Conservation (phyloP, 306 rosid species). For the Vigna nakashimae region DNA sequence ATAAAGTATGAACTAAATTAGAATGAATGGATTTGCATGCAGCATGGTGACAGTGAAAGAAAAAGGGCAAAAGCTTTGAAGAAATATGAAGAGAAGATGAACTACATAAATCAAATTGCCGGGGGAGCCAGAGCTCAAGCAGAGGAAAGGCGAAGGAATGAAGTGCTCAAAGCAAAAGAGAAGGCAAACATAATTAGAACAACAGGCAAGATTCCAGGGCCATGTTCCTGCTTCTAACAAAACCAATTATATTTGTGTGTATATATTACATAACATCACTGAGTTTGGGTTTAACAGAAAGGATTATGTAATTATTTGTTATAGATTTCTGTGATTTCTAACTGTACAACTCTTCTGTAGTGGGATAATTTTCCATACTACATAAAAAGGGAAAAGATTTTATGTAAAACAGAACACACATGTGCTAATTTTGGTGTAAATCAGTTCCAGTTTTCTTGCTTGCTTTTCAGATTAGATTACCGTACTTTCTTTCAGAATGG, state of each 20-base stretch:
- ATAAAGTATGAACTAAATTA: too few species aligned
- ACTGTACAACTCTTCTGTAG: slow-evolving; percentile 8
- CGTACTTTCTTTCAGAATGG: neutral
- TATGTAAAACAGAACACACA: neutral
- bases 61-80: slow-evolving; percentile 52
- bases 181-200: slow-evolving; percentile 66
- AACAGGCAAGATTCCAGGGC: slow-evolving; percentile 67
- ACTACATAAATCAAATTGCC: slow-evolving; percentile 56
- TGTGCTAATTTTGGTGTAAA: slow-evolving; percentile 13
- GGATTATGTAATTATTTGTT: slow-evolving; percentile 40
- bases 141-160: slow-evolving; percentile 52
- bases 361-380: neutral
- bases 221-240: slow-evolving; percentile 68
- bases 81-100: slow-evolving; percentile 46
- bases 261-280: neutral
- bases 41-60: slow-evolving; percentile 47
- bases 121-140: slow-evolving; percentile 74
- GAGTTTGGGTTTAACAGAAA: neutral
- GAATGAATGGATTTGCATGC: neutral
- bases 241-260: neutral
- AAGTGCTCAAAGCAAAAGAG: slow-evolving; percentile 59
- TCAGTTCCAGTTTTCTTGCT: slow-evolving; percentile 23
- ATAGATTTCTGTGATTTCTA: slow-evolving; percentile 26
- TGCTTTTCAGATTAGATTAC: neutral
- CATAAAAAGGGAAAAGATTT: neutral